Conservation (phyloP, 176 grass and related monocot genomes). For the Saccharum officinarum region DNA sequence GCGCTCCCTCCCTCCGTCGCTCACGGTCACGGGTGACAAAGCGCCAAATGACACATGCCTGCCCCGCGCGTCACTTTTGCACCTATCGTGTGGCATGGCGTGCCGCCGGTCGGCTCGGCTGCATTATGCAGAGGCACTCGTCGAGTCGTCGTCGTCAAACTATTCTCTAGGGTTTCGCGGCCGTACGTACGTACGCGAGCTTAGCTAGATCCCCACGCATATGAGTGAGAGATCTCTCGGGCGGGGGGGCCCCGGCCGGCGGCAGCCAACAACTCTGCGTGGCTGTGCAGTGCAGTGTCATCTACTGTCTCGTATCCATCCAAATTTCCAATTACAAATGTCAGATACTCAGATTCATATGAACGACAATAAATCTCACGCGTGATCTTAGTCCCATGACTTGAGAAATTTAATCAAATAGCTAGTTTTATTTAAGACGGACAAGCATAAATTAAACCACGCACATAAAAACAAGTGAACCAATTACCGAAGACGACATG, state of each 20-base stretch:
- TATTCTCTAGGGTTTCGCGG: slow-evolving; percentile 36
- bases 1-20: neutral
- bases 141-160: slow-evolving; percentile 19
- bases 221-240: slow-evolving; percentile 5
- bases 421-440: neutral
- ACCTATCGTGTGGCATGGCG: slow-evolving; percentile 29
- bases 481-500: neutral
- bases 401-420: neutral
- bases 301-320: neutral
- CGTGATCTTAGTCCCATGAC: neutral
- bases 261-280: neutral
- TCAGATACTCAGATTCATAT: neutral
- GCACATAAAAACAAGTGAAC: neutral
- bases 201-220: neutral
- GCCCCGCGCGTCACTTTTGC: slow-evolving; percentile 24
- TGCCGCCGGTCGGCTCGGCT: neutral
- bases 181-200: neutral
- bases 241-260: neutral
- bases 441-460: neutral
- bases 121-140: too few species aligned
- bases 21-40: neutral
- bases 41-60: slow-evolving; percentile 39
- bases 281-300: neutral
- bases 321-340: neutral
- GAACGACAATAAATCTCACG: neutral